Conservation (phyloP, 306 rosid species). For the Medicago truncatula region MtrunA17r5.0-ANR NC_053043.1:49878501-49879000, state of each 20-base stretch:
- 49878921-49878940: constrained; percentile 26
- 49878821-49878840: constrained; percentile 12
- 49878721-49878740: background rate
- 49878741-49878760: background rate
- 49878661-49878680: background rate
- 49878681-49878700: background rate
- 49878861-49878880: background rate
- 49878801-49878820: background rate
- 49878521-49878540: too few relatives aligned
- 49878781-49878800: too few relatives aligned
- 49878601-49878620: too few relatives aligned
- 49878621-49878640: too few relatives aligned
- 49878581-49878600: too few relatives aligned
- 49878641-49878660: too few relatives aligned
- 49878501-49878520: too few relatives aligned
- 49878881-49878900: constrained; percentile 21
- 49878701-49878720: constrained; percentile 1
- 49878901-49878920: too few relatives aligned
- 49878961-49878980: constrained; percentile 99
- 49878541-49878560: too few relatives aligned
- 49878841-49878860: constrained; percentile 12
- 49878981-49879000: constrained; percentile 98
- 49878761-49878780: constrained; percentile 1
- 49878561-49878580: too few relatives aligned
- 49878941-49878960: constrained; percentile 55